Percentiles rank a stretch among this genome's conserved stretches.
Evolutionary conservation across 2,329 filamentous ascomycete species (phyloP).

Genomic region (Polychaeton citri): DNA sequence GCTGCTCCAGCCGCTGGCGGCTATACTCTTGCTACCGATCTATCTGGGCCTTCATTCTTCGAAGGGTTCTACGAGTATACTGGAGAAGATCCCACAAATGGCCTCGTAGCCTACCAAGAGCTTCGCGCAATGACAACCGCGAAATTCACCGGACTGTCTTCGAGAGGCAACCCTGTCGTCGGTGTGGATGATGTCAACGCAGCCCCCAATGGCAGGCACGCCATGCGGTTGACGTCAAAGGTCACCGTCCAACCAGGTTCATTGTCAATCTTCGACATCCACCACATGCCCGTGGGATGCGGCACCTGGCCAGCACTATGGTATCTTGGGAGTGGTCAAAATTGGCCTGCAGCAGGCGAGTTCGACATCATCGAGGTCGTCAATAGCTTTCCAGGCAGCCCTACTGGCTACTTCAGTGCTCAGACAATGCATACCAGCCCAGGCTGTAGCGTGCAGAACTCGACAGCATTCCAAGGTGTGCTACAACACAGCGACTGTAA

Average conservation of each 20-base stretch:
- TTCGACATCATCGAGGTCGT: conserved; percentile 38
- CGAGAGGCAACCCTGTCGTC: conserved; percentile 21
- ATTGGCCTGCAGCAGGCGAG: conserved; percentile 30
- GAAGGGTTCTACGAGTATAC: conserved; percentile 30
- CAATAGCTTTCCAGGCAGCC: conserved; percentile 18
- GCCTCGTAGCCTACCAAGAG: conserved; percentile 15
- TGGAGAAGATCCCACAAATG: conserved; percentile 31
- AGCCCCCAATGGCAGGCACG: conserved; percentile 27
- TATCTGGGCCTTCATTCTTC: conserved; percentile 27
- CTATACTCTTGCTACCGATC: conserved; percentile 19
- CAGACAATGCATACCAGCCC: conserved; percentile 36
- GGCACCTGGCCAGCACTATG: conserved; percentile 41
- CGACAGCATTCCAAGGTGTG: conserved; percentile 12
- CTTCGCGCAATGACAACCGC: neutral
- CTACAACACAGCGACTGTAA: conserved; percentile 17
- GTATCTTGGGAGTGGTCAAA: conserved; percentile 18
- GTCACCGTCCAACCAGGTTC: conserved; percentile 33
- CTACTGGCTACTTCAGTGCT: conserved; percentile 21
- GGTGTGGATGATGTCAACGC: conserved; percentile 29
- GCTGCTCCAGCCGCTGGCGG: neutral
- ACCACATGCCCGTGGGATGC: conserved; percentile 38
- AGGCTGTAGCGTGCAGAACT: conserved; percentile 27
- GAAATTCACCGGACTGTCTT: neutral
- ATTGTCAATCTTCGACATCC: conserved; percentile 37
- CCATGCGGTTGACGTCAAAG: conserved; percentile 35